Percentiles rank a stretch among this genome's conserved stretches.
phyloP scores from a whole-genome alignment of 257 asterid genomes.

The Solanum ossicruentum region DNA sequence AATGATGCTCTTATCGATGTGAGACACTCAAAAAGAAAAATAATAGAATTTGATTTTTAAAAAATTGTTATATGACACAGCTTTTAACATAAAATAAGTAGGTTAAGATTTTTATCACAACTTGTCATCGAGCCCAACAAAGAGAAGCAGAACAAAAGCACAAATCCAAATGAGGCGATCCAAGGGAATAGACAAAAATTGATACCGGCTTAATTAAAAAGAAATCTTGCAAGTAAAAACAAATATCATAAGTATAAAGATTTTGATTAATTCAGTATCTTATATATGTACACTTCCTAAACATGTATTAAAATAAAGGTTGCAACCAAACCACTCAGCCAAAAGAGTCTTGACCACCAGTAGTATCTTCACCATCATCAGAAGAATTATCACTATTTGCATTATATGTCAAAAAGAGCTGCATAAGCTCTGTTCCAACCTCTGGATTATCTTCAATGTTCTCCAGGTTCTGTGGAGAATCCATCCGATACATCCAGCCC shows the following conservation, averaged over 20 bases:
- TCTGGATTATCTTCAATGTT: slow-evolving; percentile 14
- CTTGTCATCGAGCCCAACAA: neutral
- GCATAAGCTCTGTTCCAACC: slow-evolving; percentile 30
- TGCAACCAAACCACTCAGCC: slow-evolving; percentile 4
- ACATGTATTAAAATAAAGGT: neutral
- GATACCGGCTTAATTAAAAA: neutral
- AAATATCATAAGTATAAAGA: neutral
- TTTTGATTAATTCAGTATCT: slow-evolving; percentile 4
- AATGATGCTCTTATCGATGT: no score
- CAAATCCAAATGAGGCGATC: neutral
- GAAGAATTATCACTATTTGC: slow-evolving; percentile 28
- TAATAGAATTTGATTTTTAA: no score
- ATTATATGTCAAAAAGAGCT: slow-evolving; percentile 29
- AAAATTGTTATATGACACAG: no score
- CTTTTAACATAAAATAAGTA: no score
- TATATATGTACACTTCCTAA: slow-evolving; percentile 10
- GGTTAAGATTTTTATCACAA: no score
- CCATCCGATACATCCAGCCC: slow-evolving; percentile 33
- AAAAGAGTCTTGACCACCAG: slow-evolving; percentile 18
- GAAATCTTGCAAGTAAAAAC: neutral
- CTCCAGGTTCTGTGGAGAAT: slow-evolving; percentile 32
- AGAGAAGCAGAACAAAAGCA: neutral
- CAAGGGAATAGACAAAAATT: neutral
- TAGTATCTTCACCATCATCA: slow-evolving; percentile 19
- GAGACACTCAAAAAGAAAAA: no score